phyloP scores from a whole-genome alignment of 345 rosid species.

The Acer yangbiense region DNA sequence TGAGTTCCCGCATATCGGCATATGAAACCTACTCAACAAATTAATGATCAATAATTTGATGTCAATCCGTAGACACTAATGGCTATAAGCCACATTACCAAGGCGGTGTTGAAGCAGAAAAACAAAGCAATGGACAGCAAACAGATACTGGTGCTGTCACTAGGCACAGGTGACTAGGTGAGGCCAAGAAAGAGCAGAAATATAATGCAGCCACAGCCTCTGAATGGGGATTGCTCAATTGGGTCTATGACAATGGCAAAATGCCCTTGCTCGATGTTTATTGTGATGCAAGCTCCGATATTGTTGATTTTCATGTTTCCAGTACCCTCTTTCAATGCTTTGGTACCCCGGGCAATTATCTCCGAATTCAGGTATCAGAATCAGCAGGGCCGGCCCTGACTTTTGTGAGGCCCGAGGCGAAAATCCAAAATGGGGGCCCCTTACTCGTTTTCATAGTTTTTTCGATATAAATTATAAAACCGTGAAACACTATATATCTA shows the following conservation, averaged over 20 bases:
- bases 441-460: too few relatives aligned
- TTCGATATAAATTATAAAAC: too few relatives aligned
- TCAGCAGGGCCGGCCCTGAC: too few relatives aligned
- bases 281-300: conserved; percentile 12
- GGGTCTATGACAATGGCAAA: conserved; percentile 17
- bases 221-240: conserved; percentile 21
- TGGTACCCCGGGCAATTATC: conserved; percentile 2
- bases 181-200: conserved; percentile 24
- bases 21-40: too few relatives aligned
- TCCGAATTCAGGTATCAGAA: conserved; percentile 22
- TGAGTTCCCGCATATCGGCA: too few relatives aligned
- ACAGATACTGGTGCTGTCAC: conserved; percentile 22
- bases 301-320: conserved; percentile 21
- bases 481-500: too few relatives aligned
- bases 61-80: conserved; percentile 1
- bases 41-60: background rate
- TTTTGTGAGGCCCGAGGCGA: too few relatives aligned
- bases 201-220: conserved; percentile 23
- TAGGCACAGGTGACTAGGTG: conserved; percentile 20
- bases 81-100: conserved; percentile 19
- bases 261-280: conserved; percentile 16
- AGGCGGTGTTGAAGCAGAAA: conserved; percentile 13
- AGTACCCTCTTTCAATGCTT: conserved; percentile 8
- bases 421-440: too few relatives aligned
- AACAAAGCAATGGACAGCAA: conserved; percentile 1